A percentile compares a stretch with the other conserved stretches of the same genome.
Evolutionary conservation across 208 protist genomes (phyloP).

Genomic region (Hexamita inflata): DNA sequence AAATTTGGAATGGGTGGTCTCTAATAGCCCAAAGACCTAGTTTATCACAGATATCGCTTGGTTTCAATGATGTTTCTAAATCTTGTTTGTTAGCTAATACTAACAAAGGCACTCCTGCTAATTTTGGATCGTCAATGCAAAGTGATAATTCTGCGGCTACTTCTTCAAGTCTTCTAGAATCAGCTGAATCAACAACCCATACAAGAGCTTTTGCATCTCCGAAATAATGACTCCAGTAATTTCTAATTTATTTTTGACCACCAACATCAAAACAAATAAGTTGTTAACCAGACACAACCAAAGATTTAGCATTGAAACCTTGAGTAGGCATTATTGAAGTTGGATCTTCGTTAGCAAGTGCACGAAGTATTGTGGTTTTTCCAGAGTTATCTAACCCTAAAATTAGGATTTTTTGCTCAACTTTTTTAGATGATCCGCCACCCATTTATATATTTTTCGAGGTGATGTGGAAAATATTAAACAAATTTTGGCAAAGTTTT

Average conservation of each 20-base stretch:
- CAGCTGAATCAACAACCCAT: slow-evolving; percentile 73
- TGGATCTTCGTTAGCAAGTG: slow-evolving; percentile 72
- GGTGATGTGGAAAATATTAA: too few relatives aligned
- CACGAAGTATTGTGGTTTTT: slow-evolving; percentile 79
- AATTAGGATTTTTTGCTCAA: slow-evolving; percentile 73
- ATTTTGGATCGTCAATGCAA: slow-evolving; percentile 64
- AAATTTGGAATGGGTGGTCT: slow-evolving; percentile 19
- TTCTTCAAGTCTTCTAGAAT: slow-evolving; percentile 58
- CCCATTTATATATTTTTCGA: too few relatives aligned
- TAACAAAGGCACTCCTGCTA: slow-evolving; percentile 88
- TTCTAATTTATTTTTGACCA: slow-evolving; percentile 93
- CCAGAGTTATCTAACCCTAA: slow-evolving; percentile 84
- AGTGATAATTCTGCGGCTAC: slow-evolving; percentile 74
- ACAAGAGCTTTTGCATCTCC: slow-evolving; percentile 65
- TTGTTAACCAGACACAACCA: slow-evolving; percentile 65
- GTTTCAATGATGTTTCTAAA: slow-evolving; percentile 60
- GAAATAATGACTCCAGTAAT: slow-evolving; percentile 86
- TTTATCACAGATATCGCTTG: slow-evolving; percentile 58
- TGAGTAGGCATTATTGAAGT: slow-evolving; percentile 74
- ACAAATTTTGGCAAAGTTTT: too few relatives aligned
- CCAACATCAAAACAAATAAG: slow-evolving; percentile 97
- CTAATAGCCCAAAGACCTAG: slow-evolving; percentile 23
- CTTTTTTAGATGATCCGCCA: too few relatives aligned
- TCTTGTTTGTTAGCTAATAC: slow-evolving; percentile 99
- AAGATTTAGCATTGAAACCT: slow-evolving; percentile 86